Evolutionary conservation across 345 rosid species (phyloP).

Genomic region (Eutrema japonicum): DNA sequence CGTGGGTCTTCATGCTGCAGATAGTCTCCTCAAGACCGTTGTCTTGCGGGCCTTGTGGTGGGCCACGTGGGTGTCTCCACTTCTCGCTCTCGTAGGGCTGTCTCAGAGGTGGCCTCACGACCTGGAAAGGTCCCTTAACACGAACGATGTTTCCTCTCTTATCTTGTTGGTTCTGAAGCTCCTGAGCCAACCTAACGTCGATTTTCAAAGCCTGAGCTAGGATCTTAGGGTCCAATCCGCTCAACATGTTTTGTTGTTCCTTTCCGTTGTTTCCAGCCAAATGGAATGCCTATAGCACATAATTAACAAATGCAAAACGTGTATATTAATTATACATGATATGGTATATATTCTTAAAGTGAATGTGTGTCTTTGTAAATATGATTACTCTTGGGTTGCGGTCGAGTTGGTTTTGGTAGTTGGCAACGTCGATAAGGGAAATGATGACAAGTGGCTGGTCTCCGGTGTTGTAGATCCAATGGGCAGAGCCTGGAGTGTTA

Average conservation of each 20-base stretch:
- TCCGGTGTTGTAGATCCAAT: constrained; percentile 58
- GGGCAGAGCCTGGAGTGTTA: constrained; percentile 53
- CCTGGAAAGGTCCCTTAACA: constrained; percentile 55
- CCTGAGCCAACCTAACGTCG: constrained; percentile 46
- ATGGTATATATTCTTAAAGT: not conserved
- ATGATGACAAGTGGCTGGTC: constrained; percentile 48
- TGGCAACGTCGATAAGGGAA: constrained; percentile 46
- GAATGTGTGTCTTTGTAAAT: not conserved
- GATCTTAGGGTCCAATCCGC: constrained; percentile 57
- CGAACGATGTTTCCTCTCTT: constrained; percentile 63
- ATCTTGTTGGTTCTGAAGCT: constrained; percentile 54
- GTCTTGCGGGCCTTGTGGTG: constrained; percentile 24
- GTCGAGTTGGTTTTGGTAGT: constrained; percentile 72
- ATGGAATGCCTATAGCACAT: constrained; percentile 55
- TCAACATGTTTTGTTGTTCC: constrained; percentile 38
- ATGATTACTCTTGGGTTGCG: constrained; percentile 58
- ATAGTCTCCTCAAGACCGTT: constrained; percentile 82
- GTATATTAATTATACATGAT: constrained; percentile 7
- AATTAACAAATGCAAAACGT: not conserved
- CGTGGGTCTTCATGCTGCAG: constrained; percentile 63
- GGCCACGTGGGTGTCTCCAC: constrained; percentile 38
- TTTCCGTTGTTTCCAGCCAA: constrained; percentile 70
- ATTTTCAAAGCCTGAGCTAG: constrained; percentile 68
- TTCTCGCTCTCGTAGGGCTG: constrained; percentile 43
- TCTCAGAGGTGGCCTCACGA: constrained; percentile 53